Conservation (phyloP, 2,329 filamentous ascomycete species). For the Tricladium varicosporioides region DNA sequence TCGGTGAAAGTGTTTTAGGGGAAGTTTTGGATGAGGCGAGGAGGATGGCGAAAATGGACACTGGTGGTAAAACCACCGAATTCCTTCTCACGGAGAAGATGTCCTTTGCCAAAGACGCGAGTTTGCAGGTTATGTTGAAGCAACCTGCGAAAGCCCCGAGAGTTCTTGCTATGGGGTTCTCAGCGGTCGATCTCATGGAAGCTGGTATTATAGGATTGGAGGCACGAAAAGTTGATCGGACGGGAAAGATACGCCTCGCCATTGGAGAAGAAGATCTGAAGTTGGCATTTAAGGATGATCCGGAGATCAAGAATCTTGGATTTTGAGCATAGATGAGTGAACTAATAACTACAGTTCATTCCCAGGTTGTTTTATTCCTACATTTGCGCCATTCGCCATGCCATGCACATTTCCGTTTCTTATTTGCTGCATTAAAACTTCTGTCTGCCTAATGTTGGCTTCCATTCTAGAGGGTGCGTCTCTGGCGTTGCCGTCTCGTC, state of each 20-base stretch:
- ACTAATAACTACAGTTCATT: not conserved
- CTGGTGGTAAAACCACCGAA: constrained; percentile 58
- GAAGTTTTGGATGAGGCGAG: constrained; percentile 87
- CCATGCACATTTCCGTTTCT: constrained; percentile 17
- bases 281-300: constrained; percentile 83
- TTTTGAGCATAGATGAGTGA: constrained; percentile 23
- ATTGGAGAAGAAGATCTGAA: constrained; percentile 90
- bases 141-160: constrained; percentile 38
- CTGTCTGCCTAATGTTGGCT: constrained; percentile 72
- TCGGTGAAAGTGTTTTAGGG: constrained; percentile 83
- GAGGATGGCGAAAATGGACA: constrained; percentile 60
- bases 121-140: constrained; percentile 15
- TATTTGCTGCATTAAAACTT: constrained; percentile 56
- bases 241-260: constrained; percentile 80
- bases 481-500: constrained; percentile 90
- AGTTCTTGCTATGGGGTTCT: constrained; percentile 62
- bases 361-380: constrained; percentile 1
- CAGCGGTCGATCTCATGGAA: constrained; percentile 79
- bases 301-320: constrained; percentile 65
- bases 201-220: constrained; percentile 88
- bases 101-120: constrained; percentile 27
- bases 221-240: constrained; percentile 74
- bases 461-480: constrained; percentile 90
- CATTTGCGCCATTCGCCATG: constrained; percentile 26
- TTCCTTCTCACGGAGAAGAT: constrained; percentile 43